phyloP scores from a whole-genome alignment of 768 basidiomycete genomes.

The Suillus occidentalis region DNA sequence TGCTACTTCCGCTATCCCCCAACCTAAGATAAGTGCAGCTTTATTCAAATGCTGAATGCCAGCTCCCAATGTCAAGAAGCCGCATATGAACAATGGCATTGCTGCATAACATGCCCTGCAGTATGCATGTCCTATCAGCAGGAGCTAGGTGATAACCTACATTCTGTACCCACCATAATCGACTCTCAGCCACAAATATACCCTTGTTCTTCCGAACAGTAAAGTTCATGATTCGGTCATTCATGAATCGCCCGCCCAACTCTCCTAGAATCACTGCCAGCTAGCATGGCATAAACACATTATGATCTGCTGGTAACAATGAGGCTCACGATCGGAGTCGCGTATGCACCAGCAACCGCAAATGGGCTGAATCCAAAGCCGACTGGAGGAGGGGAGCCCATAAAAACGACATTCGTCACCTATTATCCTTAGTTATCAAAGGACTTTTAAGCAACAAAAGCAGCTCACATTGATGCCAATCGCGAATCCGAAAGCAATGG shows the following conservation, averaged over 20 bases:
- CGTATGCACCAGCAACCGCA: constrained; percentile 42
- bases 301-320: neutral
- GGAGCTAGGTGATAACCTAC: neutral
- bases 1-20: constrained; percentile 41
- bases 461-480: constrained; percentile 44
- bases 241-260: constrained; percentile 48
- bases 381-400: constrained; percentile 43
- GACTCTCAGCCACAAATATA: constrained; percentile 53
- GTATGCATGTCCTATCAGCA: neutral
- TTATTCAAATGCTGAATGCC: constrained; percentile 34
- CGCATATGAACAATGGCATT: constrained; percentile 40
- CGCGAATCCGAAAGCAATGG: constrained; percentile 47
- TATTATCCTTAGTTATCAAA: constrained; percentile 16
- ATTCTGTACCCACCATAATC: constrained; percentile 36
- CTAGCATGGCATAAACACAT: constrained; percentile 21
- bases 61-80: constrained; percentile 43
- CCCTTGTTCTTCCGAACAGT: constrained; percentile 47
- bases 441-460: neutral
- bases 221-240: constrained; percentile 48
- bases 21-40: constrained; percentile 38
- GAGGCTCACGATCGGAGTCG: constrained; percentile 42
- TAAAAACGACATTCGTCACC: constrained; percentile 57
- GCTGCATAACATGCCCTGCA: constrained; percentile 39
- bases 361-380: constrained; percentile 48
- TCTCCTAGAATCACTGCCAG: constrained; percentile 53